Percentiles rank a stretch among this genome's conserved stretches.
phyloP scores from a whole-genome alignment of 148 eudicot genomes.

The Oxyria digyna region DNA sequence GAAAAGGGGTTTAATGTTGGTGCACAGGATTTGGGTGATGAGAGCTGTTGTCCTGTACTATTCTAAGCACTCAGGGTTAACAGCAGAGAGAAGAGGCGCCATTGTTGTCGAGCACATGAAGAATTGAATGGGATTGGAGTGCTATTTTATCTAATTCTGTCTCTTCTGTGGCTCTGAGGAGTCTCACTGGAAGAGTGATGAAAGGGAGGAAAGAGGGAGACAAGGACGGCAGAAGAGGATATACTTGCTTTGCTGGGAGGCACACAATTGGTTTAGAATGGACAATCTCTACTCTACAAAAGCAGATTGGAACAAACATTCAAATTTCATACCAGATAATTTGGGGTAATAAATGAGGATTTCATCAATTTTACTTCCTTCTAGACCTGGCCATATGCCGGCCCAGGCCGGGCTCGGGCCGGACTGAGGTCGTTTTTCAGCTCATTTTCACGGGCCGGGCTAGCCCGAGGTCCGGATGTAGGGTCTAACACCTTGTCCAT shows the following conservation, averaged over 20 bases:
- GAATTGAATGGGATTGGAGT: not conserved
- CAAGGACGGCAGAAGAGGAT: not conserved
- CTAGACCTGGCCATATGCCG: too few species aligned
- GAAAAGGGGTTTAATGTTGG: not conserved
- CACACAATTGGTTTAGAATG: slow-evolving; percentile 6
- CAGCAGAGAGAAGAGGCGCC: slow-evolving; percentile 4
- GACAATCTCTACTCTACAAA: not conserved
- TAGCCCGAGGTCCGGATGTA: too few species aligned
- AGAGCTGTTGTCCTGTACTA: not conserved
- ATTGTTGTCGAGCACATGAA: not conserved
- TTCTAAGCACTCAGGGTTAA: not conserved
- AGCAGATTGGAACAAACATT: not conserved
- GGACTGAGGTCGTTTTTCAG: too few species aligned
- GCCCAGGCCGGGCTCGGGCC: too few species aligned
- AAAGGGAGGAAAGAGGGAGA: not conserved
- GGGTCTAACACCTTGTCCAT: too few species aligned
- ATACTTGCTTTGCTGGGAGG: slow-evolving; percentile 11
- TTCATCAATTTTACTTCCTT: too few species aligned
- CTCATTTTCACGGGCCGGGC: too few species aligned
- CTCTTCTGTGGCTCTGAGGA: slow-evolving; percentile 6
- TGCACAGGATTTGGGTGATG: slow-evolving; percentile 7
- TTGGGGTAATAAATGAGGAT: not conserved
- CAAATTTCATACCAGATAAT: not conserved
- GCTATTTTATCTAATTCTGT: slow-evolving; percentile 3
- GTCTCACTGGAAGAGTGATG: slow-evolving; percentile 8